Conservation (phyloP, 306 rosid genomes). For the Quercus ilex region DNA sequence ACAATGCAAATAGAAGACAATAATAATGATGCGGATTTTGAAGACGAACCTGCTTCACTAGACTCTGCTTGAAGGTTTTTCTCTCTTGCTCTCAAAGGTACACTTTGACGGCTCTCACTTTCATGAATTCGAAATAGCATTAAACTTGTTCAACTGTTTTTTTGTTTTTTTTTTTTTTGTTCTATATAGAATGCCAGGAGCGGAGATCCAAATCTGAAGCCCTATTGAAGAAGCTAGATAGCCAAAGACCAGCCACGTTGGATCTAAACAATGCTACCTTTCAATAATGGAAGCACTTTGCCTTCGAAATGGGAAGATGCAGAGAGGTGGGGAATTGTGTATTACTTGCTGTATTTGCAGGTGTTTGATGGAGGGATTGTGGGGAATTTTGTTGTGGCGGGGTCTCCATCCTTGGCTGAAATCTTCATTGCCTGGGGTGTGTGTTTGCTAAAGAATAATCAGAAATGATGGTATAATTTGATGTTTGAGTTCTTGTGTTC, state of each 20-base stretch:
- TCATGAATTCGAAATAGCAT: not conserved
- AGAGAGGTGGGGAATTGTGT: constrained; percentile 88
- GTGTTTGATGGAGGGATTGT: constrained; percentile 54
- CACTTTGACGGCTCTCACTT: no score
- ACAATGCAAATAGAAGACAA: constrained; percentile 53
- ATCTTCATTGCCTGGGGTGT: constrained; percentile 5
- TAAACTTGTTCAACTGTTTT: not conserved
- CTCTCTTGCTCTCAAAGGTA: constrained; percentile 93
- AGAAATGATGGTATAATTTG: no score
- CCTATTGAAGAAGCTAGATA: constrained; percentile 48
- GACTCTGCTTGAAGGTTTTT: constrained; percentile 85
- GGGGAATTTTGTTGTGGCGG: constrained; percentile 51
- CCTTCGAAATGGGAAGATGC: constrained; percentile 99
- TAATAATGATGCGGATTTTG: constrained; percentile 40
- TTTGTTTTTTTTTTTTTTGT: constrained; percentile 9
- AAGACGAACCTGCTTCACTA: constrained; percentile 41
- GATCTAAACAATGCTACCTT: constrained; percentile 87
- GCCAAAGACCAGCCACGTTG: constrained; percentile 86
- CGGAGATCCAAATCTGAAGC: constrained; percentile 83
- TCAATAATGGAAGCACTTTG: constrained; percentile 73
- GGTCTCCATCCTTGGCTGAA: constrained; percentile 84
- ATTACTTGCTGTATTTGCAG: constrained; percentile 62
- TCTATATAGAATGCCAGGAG: constrained; percentile 72
- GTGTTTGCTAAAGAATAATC: no score
- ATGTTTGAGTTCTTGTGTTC: no score